These are phyloP conservation scores for Gentiana dahurica DNA, from an alignment of 257 asterid genomes.

Conservation along the genomic window DNA sequence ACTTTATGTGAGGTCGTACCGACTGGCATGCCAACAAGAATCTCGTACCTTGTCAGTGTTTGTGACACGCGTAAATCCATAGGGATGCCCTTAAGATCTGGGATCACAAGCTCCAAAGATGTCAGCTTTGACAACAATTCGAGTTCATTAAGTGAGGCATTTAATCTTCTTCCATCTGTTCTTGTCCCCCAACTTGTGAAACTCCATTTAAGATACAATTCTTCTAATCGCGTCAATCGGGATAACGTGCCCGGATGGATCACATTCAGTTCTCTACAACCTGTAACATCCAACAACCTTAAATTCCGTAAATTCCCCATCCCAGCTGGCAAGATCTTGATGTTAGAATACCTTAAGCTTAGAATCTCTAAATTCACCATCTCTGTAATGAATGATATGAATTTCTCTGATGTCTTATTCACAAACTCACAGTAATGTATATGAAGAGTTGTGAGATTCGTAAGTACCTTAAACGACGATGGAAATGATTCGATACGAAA, in stretches of 20 bases:
- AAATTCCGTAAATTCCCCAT: constrained; percentile 10
- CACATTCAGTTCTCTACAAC: constrained; percentile 2
- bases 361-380: constrained; percentile 15
- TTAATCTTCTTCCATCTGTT: constrained; percentile 4
- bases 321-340: constrained; percentile 8
- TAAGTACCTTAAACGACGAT: not conserved
- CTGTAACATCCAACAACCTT: constrained; percentile 12
- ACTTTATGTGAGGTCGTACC: not conserved
- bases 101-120: not conserved
- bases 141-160: constrained; percentile 10
- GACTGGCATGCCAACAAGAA: not conserved
- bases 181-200: not conserved
- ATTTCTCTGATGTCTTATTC: constrained; percentile 2
- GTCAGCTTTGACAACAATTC: constrained; percentile 4
- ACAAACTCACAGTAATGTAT: constrained; percentile 3
- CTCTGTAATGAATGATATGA: constrained; percentile 7
- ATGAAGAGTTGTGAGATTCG: constrained; percentile 12
- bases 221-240: constrained; percentile 12
- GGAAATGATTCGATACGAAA: not conserved
- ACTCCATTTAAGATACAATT: constrained; percentile 4
- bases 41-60: not conserved
- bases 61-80: not conserved
- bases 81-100: not conserved
- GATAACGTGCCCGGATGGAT: constrained; percentile 10
- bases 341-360: constrained; percentile 5